phyloP scores from a whole-genome alignment of 2,329 filamentous ascomycete genomes.

The Fonsecaea monophora region DNA sequence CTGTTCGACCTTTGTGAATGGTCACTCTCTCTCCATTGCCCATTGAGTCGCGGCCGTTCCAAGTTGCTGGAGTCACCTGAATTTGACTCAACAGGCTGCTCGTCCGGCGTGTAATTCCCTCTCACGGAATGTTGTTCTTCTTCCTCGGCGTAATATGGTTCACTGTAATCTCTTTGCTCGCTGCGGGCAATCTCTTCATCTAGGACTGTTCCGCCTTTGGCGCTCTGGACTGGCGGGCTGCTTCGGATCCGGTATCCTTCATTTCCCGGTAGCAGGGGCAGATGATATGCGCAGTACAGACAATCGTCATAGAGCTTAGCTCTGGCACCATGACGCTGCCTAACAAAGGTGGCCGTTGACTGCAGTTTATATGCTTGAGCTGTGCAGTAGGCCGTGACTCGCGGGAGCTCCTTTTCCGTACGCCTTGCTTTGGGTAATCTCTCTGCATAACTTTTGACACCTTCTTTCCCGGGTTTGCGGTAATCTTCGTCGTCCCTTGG shows the following conservation, averaged over 20 bases:
- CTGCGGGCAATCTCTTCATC: slow-evolving; percentile 96
- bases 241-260: slow-evolving; percentile 89
- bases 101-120: slow-evolving; percentile 46
- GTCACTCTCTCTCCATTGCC: slow-evolving; percentile 40
- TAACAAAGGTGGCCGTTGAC: slow-evolving; percentile 84
- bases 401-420: slow-evolving; percentile 78
- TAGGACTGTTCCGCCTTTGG: slow-evolving; percentile 88
- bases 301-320: slow-evolving; percentile 99
- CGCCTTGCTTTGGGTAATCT: slow-evolving; percentile 85
- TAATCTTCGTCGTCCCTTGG: slow-evolving; percentile 63
- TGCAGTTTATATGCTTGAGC: slow-evolving; percentile 92
- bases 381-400: slow-evolving; percentile 95
- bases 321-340: slow-evolving; percentile 84
- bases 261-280: slow-evolving; percentile 82
- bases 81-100: slow-evolving; percentile 41
- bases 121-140: slow-evolving; percentile 55
- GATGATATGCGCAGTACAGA: slow-evolving; percentile 91
- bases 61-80: slow-evolving; percentile 38
- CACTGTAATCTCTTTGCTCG: slow-evolving; percentile 85
- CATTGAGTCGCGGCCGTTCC: slow-evolving; percentile 44
- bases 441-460: slow-evolving; percentile 91
- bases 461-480: slow-evolving; percentile 64
- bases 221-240: slow-evolving; percentile 88
- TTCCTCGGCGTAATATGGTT: slow-evolving; percentile 85
- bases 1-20: slow-evolving; percentile 53